Base-by-base conservation (phyloP, 2,329 filamentous ascomycete species). In the Colletotrichum coccodes region DNA sequence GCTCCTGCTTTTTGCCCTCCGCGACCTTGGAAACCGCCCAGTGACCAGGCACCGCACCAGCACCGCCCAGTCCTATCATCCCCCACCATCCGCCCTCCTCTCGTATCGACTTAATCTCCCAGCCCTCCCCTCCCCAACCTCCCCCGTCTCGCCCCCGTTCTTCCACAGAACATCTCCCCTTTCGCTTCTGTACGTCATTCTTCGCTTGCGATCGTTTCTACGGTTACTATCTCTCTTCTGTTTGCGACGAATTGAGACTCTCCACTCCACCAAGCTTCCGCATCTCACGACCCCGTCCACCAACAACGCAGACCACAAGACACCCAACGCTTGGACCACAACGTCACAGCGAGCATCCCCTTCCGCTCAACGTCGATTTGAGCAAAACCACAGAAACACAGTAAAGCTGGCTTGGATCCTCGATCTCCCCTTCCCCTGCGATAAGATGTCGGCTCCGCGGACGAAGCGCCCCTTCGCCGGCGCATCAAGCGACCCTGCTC, bases 401-500 rank as follows among this genome's bases (percentile, higher is more conserved):
- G 42, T 40, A 38, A 63, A 23, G 30, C 28, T 63, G 49, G 63
- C 63, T 32, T 58, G 38, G 32, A 26, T 38, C 6, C 28, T 68
- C n/a, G 32, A 54, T 26, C 23, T 63, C 32, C 44, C 50, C 9
- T 21, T 68, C 30, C 57, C 36, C 57, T 49, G 57, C 44, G 36
- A 46, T 11, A 75, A 71, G 67, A 89, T 89, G 87, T 85, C 86
- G 34, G 81, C 78, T 63, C 84, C 85, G 30, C 84, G 87, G 75
- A 83, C 83, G 60, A 91, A 91, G 81, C 87, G 89, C 57, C 87
- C 85, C 68, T 91, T 91, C 76, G 85, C 87, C 64, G 89, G 89
- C 74, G 84, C 86, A 60, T 80, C 88, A 56, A 86, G 85, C 77
- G 87, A 90, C 74, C 82, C 87, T 12, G 76, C 86, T 9, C 88